Base-by-base conservation (phyloP, 192 early-diverging fungal genomes). In the Blastocladiella britannica region DNA sequence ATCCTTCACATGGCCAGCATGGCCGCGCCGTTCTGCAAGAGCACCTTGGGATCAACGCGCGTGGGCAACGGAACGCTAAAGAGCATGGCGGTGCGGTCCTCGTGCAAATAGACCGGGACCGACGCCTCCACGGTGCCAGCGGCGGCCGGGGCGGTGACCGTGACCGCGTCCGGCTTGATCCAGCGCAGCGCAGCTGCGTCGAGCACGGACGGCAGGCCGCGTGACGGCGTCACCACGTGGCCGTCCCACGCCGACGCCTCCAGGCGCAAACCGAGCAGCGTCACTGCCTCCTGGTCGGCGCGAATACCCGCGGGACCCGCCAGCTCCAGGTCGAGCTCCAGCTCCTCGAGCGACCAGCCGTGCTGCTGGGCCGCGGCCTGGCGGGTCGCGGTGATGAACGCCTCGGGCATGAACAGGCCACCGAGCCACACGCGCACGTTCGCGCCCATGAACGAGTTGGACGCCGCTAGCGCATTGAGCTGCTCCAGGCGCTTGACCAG, bases 301-400 rank as follows among this genome's bases (percentile, higher is more conserved):
- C n/a, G n/a, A n/a, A n/a, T n/a, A n/a, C n/a, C n/a, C 15, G 37
- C 61, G 2, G 29, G 5, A 22, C 31, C 51, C 24, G 58, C 58
- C 4, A 78, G 56, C n/a, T 62, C 64, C 22, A 81, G 53, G 37
- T 71, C 63, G 18, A 92, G 60, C 25, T 61, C 62, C 20, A 93
- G 70, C 63, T 91, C 82, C 66, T 94, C 91, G 37, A 94, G 62
- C 51, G 89, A 91, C 75, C 81, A 86, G 20, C 69, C 60, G 20
- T 76, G 59, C 25, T 60, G 65, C 65, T 92, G 84, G 20, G 91
- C 87, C 3, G 77, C 83, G 5, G 77, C 72, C 66, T 94, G 91
- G 29, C 89, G 76, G 12, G 91, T 90, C 24, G 89, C 91, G 0
- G 89, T 94, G 22, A 92, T 72, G 65, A 82, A 93, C 20, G 90